Evolutionary conservation across 140 eudicot genomes (phyloP), one percentile per base, ranked within the genome.

Genomic region (Bidens hawaiensis): DNA sequence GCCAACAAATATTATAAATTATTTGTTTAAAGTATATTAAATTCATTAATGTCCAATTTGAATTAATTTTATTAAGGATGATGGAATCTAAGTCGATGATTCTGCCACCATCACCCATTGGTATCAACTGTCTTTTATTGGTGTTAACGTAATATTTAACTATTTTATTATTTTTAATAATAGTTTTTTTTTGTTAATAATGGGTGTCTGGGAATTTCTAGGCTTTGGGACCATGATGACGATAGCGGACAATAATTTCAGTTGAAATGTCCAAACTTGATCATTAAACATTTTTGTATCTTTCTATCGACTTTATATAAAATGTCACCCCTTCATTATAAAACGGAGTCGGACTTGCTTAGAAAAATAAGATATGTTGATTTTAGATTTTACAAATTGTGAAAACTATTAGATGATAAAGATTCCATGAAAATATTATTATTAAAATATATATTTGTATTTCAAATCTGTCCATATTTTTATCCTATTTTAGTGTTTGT

Each of bases 21-120:
- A 54, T 36, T 0, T 17, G 6, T 17, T 15, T 15, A 67, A 12
- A n/a, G n/a, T 16, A 55, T 56, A 55, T 27, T 25, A 41, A 21
- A 27, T 55, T 45, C 28, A 10, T 25, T 26, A 25, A 41, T 45
- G 26, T 57, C 60, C 60, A 68, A 57, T 19, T 68, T 68, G 66
- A 17, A 57, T 46, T 56, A 68, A 9, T 14, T 56, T 56, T 56
- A 57, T 46, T 43, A 68, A 57, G 47, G 36, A 56, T 56, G 74
- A 68, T 57, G 67, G 74, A 68, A 68, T 68, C 74, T 68, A 62
- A 71, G 76, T 71, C 28, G 38, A 43, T 42, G 66, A 68, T 43
- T 21, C 57, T 28, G 5, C 64, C 56, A 62, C 64, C 69, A 49
- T 70, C 43, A 48, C 62, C 38, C 70, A 40, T 27, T 64, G 70